Evolutionary conservation across 257 asterid genomes (phyloP).

Genomic region (Coffea eugenioides): DNA sequence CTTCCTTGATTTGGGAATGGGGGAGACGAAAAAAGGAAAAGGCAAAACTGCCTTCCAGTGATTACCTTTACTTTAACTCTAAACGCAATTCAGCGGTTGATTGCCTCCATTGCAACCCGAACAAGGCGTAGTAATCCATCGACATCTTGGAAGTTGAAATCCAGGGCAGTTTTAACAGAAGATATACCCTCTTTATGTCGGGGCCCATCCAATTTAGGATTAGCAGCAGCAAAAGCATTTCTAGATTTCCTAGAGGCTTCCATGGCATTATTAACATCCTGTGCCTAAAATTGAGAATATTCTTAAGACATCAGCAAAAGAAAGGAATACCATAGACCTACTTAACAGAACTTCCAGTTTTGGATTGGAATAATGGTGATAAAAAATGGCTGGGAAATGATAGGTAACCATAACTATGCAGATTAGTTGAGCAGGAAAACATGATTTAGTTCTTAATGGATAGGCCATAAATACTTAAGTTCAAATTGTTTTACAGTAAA

Average conservation of each 20-base stretch:
- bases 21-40: neutral
- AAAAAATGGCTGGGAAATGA: neutral
- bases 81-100: conserved; percentile 46
- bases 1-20: conserved; percentile 24
- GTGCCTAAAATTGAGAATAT: conserved; percentile 56
- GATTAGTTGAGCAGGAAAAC: neutral
- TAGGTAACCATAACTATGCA: neutral
- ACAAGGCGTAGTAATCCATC: conserved; percentile 79
- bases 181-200: conserved; percentile 52
- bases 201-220: conserved; percentile 57
- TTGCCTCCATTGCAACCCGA: conserved; percentile 83
- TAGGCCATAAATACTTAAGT: neutral
- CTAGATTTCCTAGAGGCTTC: conserved; percentile 92
- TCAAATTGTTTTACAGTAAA: neutral
- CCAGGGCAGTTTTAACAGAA: conserved; percentile 77
- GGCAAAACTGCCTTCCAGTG: conserved; percentile 12
- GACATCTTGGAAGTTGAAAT: conserved; percentile 87
- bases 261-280: conserved; percentile 79
- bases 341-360: neutral
- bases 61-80: conserved; percentile 21
- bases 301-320: neutral
- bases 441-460: neutral
- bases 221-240: conserved; percentile 68
- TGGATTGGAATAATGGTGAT: neutral
- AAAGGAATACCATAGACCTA: neutral